phyloP scores from a whole-genome alignment of 163 green algal genomes.

The Picocystis sp. region DNA sequence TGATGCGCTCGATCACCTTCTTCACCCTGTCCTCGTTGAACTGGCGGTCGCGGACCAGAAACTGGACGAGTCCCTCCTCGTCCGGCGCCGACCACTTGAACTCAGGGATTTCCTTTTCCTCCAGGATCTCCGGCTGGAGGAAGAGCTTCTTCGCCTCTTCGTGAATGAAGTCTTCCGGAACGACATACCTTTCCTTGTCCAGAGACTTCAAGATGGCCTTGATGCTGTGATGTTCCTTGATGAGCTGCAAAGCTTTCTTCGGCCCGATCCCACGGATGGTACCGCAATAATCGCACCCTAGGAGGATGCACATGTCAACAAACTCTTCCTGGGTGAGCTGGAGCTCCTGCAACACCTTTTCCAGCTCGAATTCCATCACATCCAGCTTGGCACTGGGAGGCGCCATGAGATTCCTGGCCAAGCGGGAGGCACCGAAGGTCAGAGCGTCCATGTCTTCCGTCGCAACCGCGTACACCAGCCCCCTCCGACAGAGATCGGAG shows the following conservation, averaged over 20 bases:
- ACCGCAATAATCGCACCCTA: constrained; percentile 87
- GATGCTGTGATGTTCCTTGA: constrained; percentile 42
- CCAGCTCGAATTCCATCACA: constrained; percentile 62
- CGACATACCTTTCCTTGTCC: constrained; percentile 46
- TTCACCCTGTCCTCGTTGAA: constrained; percentile 71
- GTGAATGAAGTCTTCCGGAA: constrained; percentile 13
- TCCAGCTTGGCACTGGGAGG: constrained; percentile 39
- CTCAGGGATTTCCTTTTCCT: constrained; percentile 33
- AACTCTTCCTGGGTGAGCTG: constrained; percentile 63
- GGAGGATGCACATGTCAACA: constrained; percentile 94
- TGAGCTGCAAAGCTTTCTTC: constrained; percentile 55
- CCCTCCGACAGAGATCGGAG: constrained; percentile 57
- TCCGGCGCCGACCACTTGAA: constrained; percentile 78
- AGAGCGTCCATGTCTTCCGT: constrained; percentile 98
- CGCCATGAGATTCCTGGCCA: constrained; percentile 81
- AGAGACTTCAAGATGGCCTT: constrained; percentile 32
- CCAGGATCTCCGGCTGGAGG: constrained; percentile 63
- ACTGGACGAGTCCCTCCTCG: constrained; percentile 51
- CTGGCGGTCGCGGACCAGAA: constrained; percentile 37
- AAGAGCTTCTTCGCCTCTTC: constrained; percentile 68
- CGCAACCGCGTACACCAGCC: constrained; percentile 67
- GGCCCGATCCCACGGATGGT: constrained; percentile 74
- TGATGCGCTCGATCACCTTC: constrained; percentile 23
- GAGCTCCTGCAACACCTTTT: constrained; percentile 43
- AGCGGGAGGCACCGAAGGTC: constrained; percentile 72